phyloP scores from a whole-genome alignment of 768 basidiomycete species.

The Calocybe gangraenosa region DNA sequence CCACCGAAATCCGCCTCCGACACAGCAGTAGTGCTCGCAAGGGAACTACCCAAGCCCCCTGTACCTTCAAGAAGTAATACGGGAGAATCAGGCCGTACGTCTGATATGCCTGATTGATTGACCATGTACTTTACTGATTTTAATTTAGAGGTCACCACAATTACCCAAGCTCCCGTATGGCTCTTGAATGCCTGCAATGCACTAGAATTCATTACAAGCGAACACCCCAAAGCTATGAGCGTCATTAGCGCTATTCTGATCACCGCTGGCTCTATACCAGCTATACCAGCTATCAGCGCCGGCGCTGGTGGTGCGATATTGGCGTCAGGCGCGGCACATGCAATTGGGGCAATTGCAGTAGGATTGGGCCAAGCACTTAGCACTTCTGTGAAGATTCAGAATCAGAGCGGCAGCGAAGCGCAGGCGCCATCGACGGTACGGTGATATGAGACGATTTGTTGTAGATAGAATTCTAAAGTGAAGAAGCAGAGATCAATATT shows the following conservation, averaged over 20 bases:
- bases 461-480: no score
- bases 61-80: conserved; percentile 15
- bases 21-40: conserved; percentile 11
- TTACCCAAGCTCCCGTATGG: conserved; percentile 68
- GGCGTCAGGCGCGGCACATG: conserved; percentile 71
- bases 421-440: conserved; percentile 14
- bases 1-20: conserved; percentile 26
- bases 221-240: conserved; percentile 73
- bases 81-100: conserved; percentile 16
- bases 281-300: conserved; percentile 64
- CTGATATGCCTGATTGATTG: not conserved
- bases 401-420: conserved; percentile 21
- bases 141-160: conserved; percentile 29
- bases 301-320: conserved; percentile 71
- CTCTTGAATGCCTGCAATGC: conserved; percentile 74
- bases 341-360: conserved; percentile 74
- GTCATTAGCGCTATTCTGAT: conserved; percentile 75
- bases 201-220: conserved; percentile 66
- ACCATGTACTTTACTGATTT: conserved; percentile 2
- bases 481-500: no score
- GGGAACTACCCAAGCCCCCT: conserved; percentile 8
- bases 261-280: conserved; percentile 70
- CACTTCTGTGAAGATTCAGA: conserved; percentile 28
- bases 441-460: no score
- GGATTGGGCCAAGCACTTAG: conserved; percentile 56